Evolutionary conservation across 2,329 filamentous ascomycete species (phyloP).

Genomic region (Lecanicillium sp.): DNA sequence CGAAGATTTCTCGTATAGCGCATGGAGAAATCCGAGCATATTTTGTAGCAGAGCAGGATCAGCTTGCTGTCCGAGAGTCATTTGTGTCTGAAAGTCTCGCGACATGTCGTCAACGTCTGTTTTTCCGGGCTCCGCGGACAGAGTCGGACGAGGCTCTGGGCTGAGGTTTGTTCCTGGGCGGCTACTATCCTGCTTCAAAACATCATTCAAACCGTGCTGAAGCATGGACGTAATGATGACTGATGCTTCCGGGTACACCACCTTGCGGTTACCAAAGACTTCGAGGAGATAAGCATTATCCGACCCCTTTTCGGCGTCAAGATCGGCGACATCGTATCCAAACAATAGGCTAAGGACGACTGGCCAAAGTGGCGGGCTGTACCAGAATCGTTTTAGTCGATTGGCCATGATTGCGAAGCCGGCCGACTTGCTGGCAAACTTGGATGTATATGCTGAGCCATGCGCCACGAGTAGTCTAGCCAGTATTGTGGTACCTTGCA

Average conservation of each 20-base stretch:
- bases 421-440: conserved; percentile 76
- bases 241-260: conserved; percentile 72
- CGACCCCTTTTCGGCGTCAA: conserved; percentile 68
- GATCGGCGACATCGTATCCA: conserved; percentile 68
- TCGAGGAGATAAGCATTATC: conserved; percentile 69
- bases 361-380: conserved; percentile 75
- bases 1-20: conserved; percentile 69
- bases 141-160: not conserved
- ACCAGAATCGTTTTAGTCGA: conserved; percentile 83
- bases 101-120: not conserved
- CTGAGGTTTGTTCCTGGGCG: not conserved
- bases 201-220: conserved; percentile 71
- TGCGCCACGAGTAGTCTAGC: conserved; percentile 78
- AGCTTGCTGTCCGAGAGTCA: conserved; percentile 1
- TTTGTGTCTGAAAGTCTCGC: conserved; percentile 12
- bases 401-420: conserved; percentile 83
- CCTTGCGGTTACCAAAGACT: conserved; percentile 61
- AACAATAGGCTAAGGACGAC: conserved; percentile 87
- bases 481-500: conserved; percentile 75
- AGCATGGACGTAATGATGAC: conserved; percentile 81
- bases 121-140: not conserved
- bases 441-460: conserved; percentile 72
- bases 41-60: conserved; percentile 61
- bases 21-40: conserved; percentile 70
- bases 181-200: conserved; percentile 49